Base-by-base conservation (phyloP, 495 filamentous ascomycete species). In the Xanthoparmelia taractica region DNA sequence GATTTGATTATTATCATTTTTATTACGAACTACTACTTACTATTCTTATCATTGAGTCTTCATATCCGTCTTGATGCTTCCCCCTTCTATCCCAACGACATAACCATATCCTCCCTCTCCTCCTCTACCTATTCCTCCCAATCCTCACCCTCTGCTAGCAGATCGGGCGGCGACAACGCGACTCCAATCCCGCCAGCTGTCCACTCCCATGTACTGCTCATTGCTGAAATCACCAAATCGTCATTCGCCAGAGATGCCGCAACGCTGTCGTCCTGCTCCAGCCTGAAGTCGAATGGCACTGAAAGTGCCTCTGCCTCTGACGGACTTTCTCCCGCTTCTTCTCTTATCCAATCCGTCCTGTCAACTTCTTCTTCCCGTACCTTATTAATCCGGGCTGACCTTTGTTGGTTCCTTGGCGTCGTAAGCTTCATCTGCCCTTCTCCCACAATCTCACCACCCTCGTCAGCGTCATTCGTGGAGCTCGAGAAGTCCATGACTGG, bases 261-360 rank as follows among this genome's bases (percentile, higher is more conserved):
- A 33, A 23, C 33, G 18, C 41, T n/a, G 10, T 55, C 45, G 17
- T 31, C 41, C 4, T 57, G 27, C 13, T 62, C 33, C 23, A 55
- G 29, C 27, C 40, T 25, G 57, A 60, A 60, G 45, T 59, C 33
- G 55, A 63, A 63, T 4, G 37, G 25, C 10, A 52, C n/a, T 11
- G 25, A 6, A 23, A 29, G 4, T 8, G 36, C 18, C n/a, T 52
- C 23, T 20, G 43, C 37, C 8, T 10, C 23, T 2, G 63, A 34
- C 6, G 63, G 50, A 8, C 45, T 48, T 10, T 50, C 31, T 2
- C 3, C 6, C 13, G 29, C 62, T 15, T 59, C 40, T 58, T 59
- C n/a, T 37, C 41, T 36, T 12, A 58, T 58, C 62, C 62, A 64
- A 40, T 65, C 63, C 25, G 43, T 59, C 58, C 60, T 65, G 34